Evolutionary conservation across 257 asterid genomes (phyloP).

Genomic region (Osmanthus fragrans): DNA sequence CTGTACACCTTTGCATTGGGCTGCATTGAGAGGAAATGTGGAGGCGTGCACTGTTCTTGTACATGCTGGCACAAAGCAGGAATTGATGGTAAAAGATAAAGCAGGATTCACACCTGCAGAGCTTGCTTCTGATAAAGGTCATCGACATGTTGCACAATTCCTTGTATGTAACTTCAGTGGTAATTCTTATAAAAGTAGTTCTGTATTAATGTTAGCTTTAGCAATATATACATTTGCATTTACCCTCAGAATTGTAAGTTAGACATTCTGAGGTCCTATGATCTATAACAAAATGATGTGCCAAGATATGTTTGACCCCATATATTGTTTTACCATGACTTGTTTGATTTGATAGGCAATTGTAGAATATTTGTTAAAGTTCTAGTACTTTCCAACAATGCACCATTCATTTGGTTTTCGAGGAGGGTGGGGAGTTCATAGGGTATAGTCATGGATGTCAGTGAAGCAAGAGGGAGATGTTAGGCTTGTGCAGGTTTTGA

Average conservation of each 20-base stretch:
- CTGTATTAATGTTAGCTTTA: constrained; percentile 13
- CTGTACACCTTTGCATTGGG: constrained; percentile 98
- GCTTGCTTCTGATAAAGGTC: constrained; percentile 97
- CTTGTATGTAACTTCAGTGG: constrained; percentile 81
- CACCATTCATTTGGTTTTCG: not conserved
- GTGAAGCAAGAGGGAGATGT: not conserved
- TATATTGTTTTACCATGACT: not conserved
- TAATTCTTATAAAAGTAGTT: constrained; percentile 21
- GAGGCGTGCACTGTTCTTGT: constrained; percentile 95
- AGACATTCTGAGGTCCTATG: constrained; percentile 14
- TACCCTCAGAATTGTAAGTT: not conserved
- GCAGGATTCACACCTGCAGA: constrained; percentile 85
- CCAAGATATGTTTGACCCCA: not conserved
- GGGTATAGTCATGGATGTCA: not conserved
- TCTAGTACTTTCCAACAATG: not conserved
- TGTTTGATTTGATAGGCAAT: not conserved
- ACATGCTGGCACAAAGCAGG: constrained; percentile 89
- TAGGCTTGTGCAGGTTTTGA: not conserved
- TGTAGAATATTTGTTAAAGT: not conserved
- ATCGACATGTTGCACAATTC: constrained; percentile 77
- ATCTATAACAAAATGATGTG: not conserved
- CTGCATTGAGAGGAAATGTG: constrained; percentile 80
- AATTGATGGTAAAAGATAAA: constrained; percentile 64
- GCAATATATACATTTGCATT: not conserved
- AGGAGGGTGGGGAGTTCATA: not conserved